Conservation (phyloP, 2,329 filamentous ascomycete species). For the Sporothrix euskadiensis region DNA sequence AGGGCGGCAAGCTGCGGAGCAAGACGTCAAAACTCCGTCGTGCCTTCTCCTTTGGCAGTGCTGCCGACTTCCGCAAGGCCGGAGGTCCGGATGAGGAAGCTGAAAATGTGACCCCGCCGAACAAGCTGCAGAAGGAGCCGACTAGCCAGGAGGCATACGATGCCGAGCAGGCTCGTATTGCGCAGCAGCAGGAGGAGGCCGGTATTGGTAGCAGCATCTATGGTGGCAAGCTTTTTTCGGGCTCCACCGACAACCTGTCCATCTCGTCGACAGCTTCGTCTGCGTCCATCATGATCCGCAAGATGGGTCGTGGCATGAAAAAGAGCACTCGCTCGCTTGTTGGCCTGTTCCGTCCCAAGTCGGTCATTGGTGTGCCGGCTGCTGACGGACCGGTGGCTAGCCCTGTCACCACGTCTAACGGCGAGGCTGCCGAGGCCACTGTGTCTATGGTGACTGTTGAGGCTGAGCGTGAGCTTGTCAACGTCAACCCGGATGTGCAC, state of each 20-base stretch:
- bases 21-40: conserved; percentile 84
- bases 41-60: conserved; percentile 95
- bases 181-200: conserved; percentile 85
- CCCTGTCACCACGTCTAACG: conserved; percentile 6
- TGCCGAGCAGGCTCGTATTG: conserved; percentile 87
- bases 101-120: conserved; percentile 43
- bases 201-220: conserved; percentile 95
- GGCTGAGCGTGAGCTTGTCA: conserved; percentile 81
- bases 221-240: conserved; percentile 78
- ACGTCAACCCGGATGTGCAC: conserved; percentile 69
- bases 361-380: conserved; percentile 73
- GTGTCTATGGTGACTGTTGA: conserved; percentile 96
- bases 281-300: conserved; percentile 90
- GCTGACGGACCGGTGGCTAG: conserved; percentile 70
- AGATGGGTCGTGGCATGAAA: conserved; percentile 99
- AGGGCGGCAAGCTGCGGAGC: conserved; percentile 73
- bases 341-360: conserved; percentile 93
- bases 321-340: conserved; percentile 87
- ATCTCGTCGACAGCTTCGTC: conserved; percentile 89
- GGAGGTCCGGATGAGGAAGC: conserved; percentile 59
- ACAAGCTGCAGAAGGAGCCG: conserved; percentile 67
- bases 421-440: conserved; percentile 57
- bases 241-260: conserved; percentile 92
- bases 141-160: conserved; percentile 67
- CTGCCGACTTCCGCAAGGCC: conserved; percentile 78